Base-by-base conservation (phyloP, 495 filamentous ascomycete genomes). In the Rhypophila decipiens region DNA sequence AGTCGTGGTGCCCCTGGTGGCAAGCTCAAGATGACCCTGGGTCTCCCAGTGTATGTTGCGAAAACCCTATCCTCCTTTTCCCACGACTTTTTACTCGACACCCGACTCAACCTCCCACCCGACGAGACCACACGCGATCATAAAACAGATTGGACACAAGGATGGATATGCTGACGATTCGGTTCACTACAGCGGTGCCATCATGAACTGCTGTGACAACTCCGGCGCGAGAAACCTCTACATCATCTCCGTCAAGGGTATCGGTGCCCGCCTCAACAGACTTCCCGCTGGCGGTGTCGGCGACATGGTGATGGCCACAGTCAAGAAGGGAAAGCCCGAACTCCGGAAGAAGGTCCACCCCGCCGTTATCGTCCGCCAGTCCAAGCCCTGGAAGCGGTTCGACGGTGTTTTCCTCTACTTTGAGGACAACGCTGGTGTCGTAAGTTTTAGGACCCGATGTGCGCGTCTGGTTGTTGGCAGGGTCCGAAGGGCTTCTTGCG, bases 21-120 rank as follows among this genome's bases (percentile, higher is more conserved):
- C 86, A 98, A 98, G 86, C 84, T 98, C 56, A 98, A 96, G 85
- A 98, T 98, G 93, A 95, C 93, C 70, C 88, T 98, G 74, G 93
- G 87, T 96, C 88, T 98, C 64, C 93, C 93, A 72, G 86, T 90
- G 91, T 96, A 91, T 74, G 90, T 88, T 47, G 47, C 60, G 45
- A 39, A 3, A 17, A 7, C 53, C 43, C 27, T 7, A 19, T 44
- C 20, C 37, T 45, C n/a, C 24, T 19, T 13, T 13, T 20, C 11
- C n/a, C n/a, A n/a, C n/a, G n/a, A n/a, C n/a, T n/a, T n/a, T n/a
- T n/a, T n/a, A n/a, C n/a, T n/a, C n/a, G n/a, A n/a, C n/a, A n/a
- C n/a, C 7, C 24, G 24, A 41, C 38, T 33, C 54, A 39, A 57
- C 34, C 34, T 12, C 60, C 37, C 27, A 13, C 7, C 13, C 27